Evolutionary conservation across 805 yeast species (phyloP), one percentile per base, ranked within the genome.

Genomic region (Pichia cabralensis): DNA sequence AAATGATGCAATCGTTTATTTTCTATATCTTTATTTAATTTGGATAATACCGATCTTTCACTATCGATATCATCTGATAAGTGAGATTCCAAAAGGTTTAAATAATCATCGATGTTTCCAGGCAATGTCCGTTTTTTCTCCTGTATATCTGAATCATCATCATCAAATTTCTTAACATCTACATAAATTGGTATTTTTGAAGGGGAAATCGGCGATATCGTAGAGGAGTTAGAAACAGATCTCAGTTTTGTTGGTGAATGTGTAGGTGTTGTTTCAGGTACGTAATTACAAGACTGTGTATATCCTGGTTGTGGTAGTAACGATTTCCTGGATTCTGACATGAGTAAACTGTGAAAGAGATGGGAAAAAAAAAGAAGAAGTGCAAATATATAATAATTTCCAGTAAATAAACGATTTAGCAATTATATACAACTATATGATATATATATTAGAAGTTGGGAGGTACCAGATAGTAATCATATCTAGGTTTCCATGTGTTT

Each of bases 181-280:
- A n/a, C n/a, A n/a, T 12, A 6, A 9, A 32, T 5, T 10, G 40
- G 40, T 16, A 36, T 12, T 27, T 28, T 36, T 4, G 40, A 31
- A 11, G 37, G 29, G 9, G 38, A 34, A 8, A 11, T 18, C 10
- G 22, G 18, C 3, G 27, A 20, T 4, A 12, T n/a, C 6, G 6
- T 22, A 4, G 30, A 27, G n/a, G n/a, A n/a, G n/a, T n/a, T n/a
- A 19, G 4, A n/a, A 3, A 5, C 16, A n/a, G 11, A 8, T 17
- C 22, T 15, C 7, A 12, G 3, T 30, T 33, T 29, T 7, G 19
- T 28, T 6, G 40, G 40, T 1, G 40, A 37, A 12, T 23, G 23
- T 3, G 30, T 13, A 3, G 40, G 40, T n/a, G 40, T 28, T 22
- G 36, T n/a, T 14, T 9, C 12, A 12, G 40, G 30, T 12, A 34